These are phyloP conservation scores for Juglanconis juglandina DNA, from an alignment of 2,329 filamentous ascomycete genomes.

Conservation along the genomic window DNA sequence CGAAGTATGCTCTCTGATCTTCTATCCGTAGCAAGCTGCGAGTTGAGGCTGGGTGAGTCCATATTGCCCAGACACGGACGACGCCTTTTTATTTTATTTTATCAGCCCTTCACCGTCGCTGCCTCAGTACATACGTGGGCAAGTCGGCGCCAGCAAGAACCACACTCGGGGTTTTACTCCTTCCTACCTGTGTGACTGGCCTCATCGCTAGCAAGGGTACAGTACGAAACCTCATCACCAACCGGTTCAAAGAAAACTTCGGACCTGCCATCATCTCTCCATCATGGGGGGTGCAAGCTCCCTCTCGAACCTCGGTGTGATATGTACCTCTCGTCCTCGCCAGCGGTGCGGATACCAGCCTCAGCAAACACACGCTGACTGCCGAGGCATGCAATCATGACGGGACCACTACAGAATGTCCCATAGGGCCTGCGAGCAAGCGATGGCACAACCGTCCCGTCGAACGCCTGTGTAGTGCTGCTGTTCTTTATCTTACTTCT, in stretches of 20 bases:
- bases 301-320: conserved; percentile 24
- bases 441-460: background rate
- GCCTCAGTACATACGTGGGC: background rate
- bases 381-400: conserved; percentile 27
- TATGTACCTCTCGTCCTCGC: conserved; percentile 26
- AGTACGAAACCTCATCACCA: too few species aligned
- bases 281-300: conserved; percentile 25
- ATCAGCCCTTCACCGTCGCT: background rate
- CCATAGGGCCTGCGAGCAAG: background rate
- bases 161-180: conserved; percentile 4
- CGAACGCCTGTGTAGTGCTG: background rate
- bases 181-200: conserved; percentile 22
- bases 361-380: conserved; percentile 40
- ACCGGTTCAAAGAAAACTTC: background rate
- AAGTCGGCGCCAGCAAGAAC: background rate
- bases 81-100: background rate
- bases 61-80: too few species aligned
- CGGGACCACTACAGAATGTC: background rate
- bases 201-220: conserved; percentile 17
- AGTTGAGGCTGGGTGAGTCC: background rate
- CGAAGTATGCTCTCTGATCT: background rate
- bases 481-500: too few species aligned
- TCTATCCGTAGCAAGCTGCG: background rate
- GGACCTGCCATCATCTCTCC: background rate
- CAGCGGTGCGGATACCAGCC: conserved; percentile 38